Base-by-base conservation (phyloP, 495 filamentous ascomycete species). In the Neurospora tetraspora region DNA sequence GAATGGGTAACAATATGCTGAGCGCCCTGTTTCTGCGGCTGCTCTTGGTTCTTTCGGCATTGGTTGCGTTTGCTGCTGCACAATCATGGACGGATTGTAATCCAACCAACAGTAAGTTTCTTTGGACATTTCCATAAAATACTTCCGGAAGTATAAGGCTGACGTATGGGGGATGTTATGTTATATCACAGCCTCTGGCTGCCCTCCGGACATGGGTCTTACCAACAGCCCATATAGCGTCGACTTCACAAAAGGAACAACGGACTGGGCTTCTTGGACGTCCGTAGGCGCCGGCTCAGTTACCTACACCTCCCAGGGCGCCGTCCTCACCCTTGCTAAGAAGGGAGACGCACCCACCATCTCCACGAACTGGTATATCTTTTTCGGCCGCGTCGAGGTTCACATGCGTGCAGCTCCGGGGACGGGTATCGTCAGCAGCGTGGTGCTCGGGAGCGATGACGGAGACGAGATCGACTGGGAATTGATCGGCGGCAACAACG, bases 401-500 rank as follows among this genome's bases (percentile, higher is more conserved):
- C 85, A 83, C 72, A 79, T 92, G 65, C 86, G 90, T 80, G 90
- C 91, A 72, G 87, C 91, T 45, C 82, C 85, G 2, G 92, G 92
- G 16, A 74, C 74, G 10, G 92, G 92, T 72, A 85, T 97, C 59
- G 88, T 98, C 70, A 95, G 91, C 80, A 91, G 89, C 75, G 86
- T 93, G 70, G 92, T 97, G 65, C 81, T 98, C 74, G 88, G 94
- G 80, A 96, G 93, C 5, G 94, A 95, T 77, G 90, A 93, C 76
- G 86, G 95, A 34, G 95, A 98, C 81, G 94, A 98, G 83, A 92
- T 98, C 74, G 94, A 97, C 81, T 96, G 92, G 90, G 91, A 93
- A 77, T 92, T 89, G 89, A 79, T 92, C 40, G 91, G 91, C 39
- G 84, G 87, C 47, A 85, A 89, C 74, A 85, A 84, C 70, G 83